These are phyloP conservation scores for Cetraspora pellucida DNA, from an alignment of 192 early-diverging fungal genomes.

Conservation along the genomic window DNA sequence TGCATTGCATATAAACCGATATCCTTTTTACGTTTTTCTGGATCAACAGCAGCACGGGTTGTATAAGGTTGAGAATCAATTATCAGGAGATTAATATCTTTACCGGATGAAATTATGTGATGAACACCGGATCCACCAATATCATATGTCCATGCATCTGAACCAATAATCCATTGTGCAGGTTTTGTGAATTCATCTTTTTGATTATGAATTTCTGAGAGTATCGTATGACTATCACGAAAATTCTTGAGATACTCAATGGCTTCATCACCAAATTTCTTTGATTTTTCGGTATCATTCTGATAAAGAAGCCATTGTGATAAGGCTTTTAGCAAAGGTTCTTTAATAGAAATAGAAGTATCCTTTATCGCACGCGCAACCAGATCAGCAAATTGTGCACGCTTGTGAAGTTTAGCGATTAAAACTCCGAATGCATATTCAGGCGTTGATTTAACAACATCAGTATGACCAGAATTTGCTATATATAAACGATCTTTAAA, in stretches of 20 bases:
- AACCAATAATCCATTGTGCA: conserved; percentile 89
- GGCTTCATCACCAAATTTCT: conserved; percentile 51
- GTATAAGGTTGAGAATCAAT: conserved; percentile 87
- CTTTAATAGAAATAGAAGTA: conserved; percentile 49
- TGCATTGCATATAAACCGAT: conserved; percentile 95
- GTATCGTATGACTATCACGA: conserved; percentile 15
- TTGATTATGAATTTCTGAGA: conserved; percentile 45
- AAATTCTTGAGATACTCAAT: conserved; percentile 37
- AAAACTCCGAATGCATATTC: conserved; percentile 89
- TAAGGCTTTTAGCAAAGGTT: conserved; percentile 60
- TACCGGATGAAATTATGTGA: conserved; percentile 80
- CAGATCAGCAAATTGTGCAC: conserved; percentile 62
- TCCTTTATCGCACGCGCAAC: conserved; percentile 64
- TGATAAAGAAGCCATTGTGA: conserved; percentile 67
- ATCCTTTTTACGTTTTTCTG: conserved; percentile 85
- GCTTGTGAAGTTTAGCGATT: conserved; percentile 66
- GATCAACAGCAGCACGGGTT: conserved; percentile 46
- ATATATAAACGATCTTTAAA: conserved; percentile 77
- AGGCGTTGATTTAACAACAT: conserved; percentile 71
- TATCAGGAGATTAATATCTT: conserved; percentile 89
- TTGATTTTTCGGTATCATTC: conserved; percentile 58
- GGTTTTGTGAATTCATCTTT: conserved; percentile 56
- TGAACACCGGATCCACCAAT: conserved; percentile 88
- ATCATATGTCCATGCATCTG: conserved; percentile 86
- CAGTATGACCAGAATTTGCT: conserved; percentile 74